Evolutionary conservation across 345 rosid genomes (phyloP), one percentile per base, ranked within the genome.

Genomic region (Brassica rapa): DNA sequence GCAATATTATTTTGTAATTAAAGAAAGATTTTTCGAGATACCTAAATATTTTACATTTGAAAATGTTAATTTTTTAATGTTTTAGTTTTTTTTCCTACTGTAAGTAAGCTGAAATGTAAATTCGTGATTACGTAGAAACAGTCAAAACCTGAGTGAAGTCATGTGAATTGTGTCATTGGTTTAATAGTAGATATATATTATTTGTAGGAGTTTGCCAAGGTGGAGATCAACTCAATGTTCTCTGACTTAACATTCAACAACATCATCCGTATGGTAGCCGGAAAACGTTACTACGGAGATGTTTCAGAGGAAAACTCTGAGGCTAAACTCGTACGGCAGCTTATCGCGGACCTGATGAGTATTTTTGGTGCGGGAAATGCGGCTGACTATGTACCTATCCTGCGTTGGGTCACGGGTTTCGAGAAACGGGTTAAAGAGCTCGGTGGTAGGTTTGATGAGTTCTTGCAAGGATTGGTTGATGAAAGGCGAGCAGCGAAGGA

Each of bases 281-380:
- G 91, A 56, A 88, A 84, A 75, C 80, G 85, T 77, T 88, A 85
- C 74, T 86, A 80, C 25, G 90, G 92, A 9, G 89, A 82, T 9
- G 87, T 76, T 21, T 79, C 69, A 7, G 70, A 63, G 2, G 82
- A 75, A 2, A 68, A 60, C 0, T 79, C 81, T 11, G 88, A 83
- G 73, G 83, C 89, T 0, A 83, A 63, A 77, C 32, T 30, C 6
- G 86, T 85, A 23, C 72, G 82, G 63, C 74, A 73, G 60, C 66
- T 92, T 4, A 83, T 85, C 3, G 65, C 37, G 0, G 92, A 89
- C 68, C 33, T 77, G 3, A 5, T 24, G 1, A 37, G 14, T 25
- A 1, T 0, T 43, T 77, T 71, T 0, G 89, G 85, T 10, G 80
- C 81, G 0, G 77, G 87, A 6, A 77, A 87, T 57, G 82, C 77